Base-by-base conservation (phyloP, 176 grass and related monocot genomes). In the Canna indica region DNA sequence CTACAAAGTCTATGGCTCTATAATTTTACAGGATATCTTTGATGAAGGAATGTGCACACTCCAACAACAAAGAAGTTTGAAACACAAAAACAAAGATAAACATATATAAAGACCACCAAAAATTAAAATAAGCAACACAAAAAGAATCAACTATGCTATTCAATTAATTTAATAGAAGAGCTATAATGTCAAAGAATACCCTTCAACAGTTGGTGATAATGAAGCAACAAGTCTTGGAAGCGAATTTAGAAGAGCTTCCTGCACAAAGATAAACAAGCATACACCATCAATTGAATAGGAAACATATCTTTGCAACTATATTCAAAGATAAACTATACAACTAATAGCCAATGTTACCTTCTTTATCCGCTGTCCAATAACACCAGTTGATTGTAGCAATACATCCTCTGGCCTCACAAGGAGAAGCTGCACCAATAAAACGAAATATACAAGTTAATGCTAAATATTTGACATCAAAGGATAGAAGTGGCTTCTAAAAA, bases 301-400 rank as follows among this genome's bases (percentile, higher is more conserved):
- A 64, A 64, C 45, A 4, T 11, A 9, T 30, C 26, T 32, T 31
- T 1, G 0, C 9, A 41, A 68, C 5, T 12, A 11, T 31, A 18
- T 18, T 0, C 30, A 8, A 29, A 69, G 22, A 34, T 18, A 9
- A 31, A 13, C 32, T 11, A 64, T 0, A 16, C 20, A 39, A 38
- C 24, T 39, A 10, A 34, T 34, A 38, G 32, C 9, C 13, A 12
- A 39, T 66, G 63, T 64, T 65, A 85, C 88, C 92, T 96, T 97
- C 54, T 97, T 92, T 81, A 97, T 92, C 88, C 88, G 85, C 73
- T 97, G 86, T 69, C 93, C 93, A 70, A 97, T 97, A 45, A 97
- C 88, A 75, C 93, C 93, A 73, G 93, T 97, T 32, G 93, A 97
- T 46, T 97, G 88, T 77, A 92, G 89, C 77, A 97, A 78, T 66